Conservation (phyloP, 2,329 filamentous ascomycete species). For the Calonectria hongkongensis region DNA sequence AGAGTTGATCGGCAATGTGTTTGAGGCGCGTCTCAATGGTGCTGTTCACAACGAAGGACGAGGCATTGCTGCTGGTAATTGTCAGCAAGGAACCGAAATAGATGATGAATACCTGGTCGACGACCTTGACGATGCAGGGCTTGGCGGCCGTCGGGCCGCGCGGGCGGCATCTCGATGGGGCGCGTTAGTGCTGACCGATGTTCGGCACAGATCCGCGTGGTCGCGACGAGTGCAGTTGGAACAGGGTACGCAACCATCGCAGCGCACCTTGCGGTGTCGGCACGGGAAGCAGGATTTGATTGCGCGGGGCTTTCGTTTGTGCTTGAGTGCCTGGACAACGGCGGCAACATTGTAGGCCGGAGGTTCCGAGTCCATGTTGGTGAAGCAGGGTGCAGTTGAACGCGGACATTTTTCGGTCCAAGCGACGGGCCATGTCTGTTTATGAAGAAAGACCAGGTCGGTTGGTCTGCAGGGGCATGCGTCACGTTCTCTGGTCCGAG, state of each 20-base stretch:
- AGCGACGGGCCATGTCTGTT: neutral
- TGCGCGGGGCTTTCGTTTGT: constrained; percentile 17
- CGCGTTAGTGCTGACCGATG: constrained; percentile 2
- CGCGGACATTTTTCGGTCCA: neutral
- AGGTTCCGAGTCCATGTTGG: too few species aligned
- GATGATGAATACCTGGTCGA: neutral
- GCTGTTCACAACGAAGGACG: neutral
- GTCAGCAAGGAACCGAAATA: neutral
- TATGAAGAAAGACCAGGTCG: neutral
- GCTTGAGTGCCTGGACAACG: constrained; percentile 1
- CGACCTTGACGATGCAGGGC: constrained; percentile 10
- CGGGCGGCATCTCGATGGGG: constrained; percentile 11
- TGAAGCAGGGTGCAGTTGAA: too few species aligned
- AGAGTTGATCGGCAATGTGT: neutral
- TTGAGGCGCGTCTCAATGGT: constrained; percentile 5
- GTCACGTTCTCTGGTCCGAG: constrained; percentile 6
- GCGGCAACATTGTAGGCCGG: constrained; percentile 6
- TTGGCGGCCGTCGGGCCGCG: constrained; percentile 7
- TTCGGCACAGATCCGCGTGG: constrained; percentile 19
- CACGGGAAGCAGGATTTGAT: constrained; percentile 17
- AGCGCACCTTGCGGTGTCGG: constrained; percentile 21
- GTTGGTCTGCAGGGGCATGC: neutral
- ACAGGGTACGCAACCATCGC: constrained; percentile 17
- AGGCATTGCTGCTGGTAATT: neutral
- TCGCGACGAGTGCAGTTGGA: constrained; percentile 19